A percentile compares a stretch with the other conserved stretches of the same genome.
These are phyloP conservation scores for Cafeteria roenbergensis DNA, from an alignment of 108 stramenopile species.

Conservation along the genomic window DNA sequence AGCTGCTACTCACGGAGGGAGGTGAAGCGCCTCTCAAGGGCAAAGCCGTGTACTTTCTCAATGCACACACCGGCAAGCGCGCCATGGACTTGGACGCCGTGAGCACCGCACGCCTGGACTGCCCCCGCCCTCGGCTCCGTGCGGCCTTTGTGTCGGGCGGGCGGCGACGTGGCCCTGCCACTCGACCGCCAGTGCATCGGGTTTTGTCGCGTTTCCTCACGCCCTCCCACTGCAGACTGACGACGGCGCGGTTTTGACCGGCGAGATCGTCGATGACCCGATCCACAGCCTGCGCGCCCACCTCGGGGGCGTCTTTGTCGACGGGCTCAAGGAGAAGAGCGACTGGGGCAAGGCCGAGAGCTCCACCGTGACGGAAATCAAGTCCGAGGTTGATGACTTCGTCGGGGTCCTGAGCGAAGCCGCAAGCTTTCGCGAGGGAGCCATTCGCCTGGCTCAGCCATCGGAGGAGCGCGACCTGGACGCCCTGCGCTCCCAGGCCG, in stretches of 20 bases:
- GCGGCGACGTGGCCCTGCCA: no score
- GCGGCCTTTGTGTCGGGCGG: no score
- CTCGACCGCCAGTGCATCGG: no score
- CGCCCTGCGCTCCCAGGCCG: no score
- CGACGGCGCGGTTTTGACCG: slow-evolving; percentile 14
- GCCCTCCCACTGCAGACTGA: neutral
- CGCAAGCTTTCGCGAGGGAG: slow-evolving; percentile 25
- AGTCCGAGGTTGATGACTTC: slow-evolving; percentile 33
- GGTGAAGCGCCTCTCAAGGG: neutral
- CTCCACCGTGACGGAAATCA: slow-evolving; percentile 24
- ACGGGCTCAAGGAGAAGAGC: slow-evolving; percentile 3
- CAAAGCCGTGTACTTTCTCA: neutral
- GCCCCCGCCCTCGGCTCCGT: no score
- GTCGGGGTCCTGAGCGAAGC: slow-evolving; percentile 30
- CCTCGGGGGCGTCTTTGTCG: neutral
- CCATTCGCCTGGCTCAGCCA: slow-evolving; percentile 32
- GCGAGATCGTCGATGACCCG: slow-evolving; percentile 27
- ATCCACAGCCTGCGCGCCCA: slow-evolving; percentile 26
- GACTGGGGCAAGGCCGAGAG: slow-evolving; percentile 26
- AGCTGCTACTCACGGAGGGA: neutral
- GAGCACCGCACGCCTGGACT: no score
- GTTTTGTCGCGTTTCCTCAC: no score
- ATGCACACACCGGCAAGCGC: neutral
- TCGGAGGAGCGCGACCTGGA: slow-evolving; percentile 12
- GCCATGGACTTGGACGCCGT: no score